Evolutionary conservation across 176 grass and related monocot species (phyloP).

Genomic region (Bolboschoenus planiculmis): DNA sequence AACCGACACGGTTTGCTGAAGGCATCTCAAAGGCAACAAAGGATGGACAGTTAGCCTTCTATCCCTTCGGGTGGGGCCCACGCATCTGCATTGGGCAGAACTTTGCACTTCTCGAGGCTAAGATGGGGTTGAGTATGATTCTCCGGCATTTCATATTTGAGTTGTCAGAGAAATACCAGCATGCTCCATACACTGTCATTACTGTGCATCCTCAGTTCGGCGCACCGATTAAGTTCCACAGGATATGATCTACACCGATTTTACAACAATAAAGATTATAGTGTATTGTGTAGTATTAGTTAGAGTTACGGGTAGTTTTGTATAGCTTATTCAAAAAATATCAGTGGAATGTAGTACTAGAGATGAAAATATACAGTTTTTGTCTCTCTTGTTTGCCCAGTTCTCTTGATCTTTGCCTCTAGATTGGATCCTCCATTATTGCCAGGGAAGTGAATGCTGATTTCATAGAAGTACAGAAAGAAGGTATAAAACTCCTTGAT

Average conservation of each 20-base stretch:
- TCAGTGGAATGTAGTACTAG: not conserved
- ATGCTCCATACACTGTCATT: slow-evolving; percentile 29
- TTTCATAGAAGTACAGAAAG: not conserved
- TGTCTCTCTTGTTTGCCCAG: not conserved
- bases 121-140: slow-evolving; percentile 30
- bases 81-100: slow-evolving; percentile 37
- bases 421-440: not conserved
- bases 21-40: slow-evolving; percentile 22
- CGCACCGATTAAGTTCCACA: slow-evolving; percentile 49
- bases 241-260: slow-evolving; percentile 20
- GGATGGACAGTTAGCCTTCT: slow-evolving; percentile 23
- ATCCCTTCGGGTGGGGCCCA: slow-evolving; percentile 35
- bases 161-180: slow-evolving; percentile 30
- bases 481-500: not conserved
- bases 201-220: slow-evolving; percentile 59
- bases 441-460: not conserved
- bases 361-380: not conserved
- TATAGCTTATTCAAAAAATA: not conserved
- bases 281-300: not conserved
- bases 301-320: not conserved
- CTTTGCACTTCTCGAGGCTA: slow-evolving; percentile 32
- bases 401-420: not conserved
- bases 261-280: not conserved
- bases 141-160: slow-evolving; percentile 37
- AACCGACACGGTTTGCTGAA: slow-evolving; percentile 32